Evolutionary conservation across 495 filamentous ascomycete genomes (phyloP).

Genomic region (Elasticomyces elasticus): DNA sequence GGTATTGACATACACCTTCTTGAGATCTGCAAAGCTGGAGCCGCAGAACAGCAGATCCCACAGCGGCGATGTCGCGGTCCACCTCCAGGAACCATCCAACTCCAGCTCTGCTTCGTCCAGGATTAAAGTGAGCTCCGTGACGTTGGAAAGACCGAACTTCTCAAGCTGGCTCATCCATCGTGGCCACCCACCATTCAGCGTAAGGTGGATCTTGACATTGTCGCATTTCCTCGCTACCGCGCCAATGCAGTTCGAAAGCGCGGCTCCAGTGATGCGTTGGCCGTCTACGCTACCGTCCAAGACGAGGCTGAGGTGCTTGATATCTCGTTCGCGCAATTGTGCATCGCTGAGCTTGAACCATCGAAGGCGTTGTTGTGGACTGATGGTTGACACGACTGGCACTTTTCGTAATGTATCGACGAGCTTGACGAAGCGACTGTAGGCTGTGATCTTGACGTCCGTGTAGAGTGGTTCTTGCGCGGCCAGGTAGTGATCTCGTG

Average conservation of each 20-base stretch:
- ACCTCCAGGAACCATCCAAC: not conserved
- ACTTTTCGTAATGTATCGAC: not conserved
- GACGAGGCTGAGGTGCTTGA: conserved; percentile 6
- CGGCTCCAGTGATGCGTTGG: conserved; percentile 3
- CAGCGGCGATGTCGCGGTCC: not conserved
- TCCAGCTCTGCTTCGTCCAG: not conserved
- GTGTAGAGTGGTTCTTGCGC: conserved; percentile 12
- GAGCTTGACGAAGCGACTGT: conserved; percentile 3
- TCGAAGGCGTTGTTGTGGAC: conserved; percentile 2
- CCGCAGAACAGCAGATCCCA: conserved; percentile 1
- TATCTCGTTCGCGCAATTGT: conserved; percentile 10
- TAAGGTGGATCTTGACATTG: conserved; percentile 1
- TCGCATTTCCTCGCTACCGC: conserved; percentile 4
- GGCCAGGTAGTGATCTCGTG: conserved; percentile 6
- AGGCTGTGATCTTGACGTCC: not conserved
- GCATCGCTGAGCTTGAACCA: conserved; percentile 11
- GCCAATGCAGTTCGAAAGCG: conserved; percentile 7
- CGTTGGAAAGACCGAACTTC: conserved; percentile 3
- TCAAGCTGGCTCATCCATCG: not conserved
- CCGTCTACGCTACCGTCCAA: conserved; percentile 1
- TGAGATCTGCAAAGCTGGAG: not conserved
- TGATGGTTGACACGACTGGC: conserved; percentile 3
- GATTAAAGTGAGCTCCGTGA: not conserved
- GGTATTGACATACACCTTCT: conserved; percentile 1
- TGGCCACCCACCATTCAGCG: not conserved